Percentiles rank a stretch among this genome's conserved stretches.
Evolutionary conservation across 352 stramenopile species (phyloP).

Genomic region (Phytophthora hibernalis): DNA sequence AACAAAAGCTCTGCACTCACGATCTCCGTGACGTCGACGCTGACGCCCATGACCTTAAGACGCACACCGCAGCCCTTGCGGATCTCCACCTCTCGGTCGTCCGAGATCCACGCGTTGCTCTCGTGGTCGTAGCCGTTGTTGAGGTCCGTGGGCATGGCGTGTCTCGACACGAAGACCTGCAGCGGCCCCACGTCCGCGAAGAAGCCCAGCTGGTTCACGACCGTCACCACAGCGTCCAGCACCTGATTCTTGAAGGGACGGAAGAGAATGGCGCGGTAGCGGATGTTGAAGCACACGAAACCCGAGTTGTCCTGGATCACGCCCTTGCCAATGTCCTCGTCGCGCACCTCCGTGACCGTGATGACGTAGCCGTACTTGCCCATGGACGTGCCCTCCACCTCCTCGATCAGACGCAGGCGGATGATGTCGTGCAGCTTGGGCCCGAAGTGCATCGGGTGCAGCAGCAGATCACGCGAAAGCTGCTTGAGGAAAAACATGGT

Average conservation of each 20-base stretch:
- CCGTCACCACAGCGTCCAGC: slow-evolving; percentile 96
- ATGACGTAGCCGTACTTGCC: slow-evolving; percentile 98
- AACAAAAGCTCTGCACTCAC: slow-evolving; percentile 30
- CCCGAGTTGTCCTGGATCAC: slow-evolving; percentile 98
- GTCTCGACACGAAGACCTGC: slow-evolving; percentile 97
- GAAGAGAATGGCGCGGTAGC: slow-evolving; percentile 97
- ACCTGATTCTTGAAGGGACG: slow-evolving; percentile 98
- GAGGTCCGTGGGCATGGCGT: slow-evolving; percentile 94
- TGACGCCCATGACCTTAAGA: slow-evolving; percentile 97
- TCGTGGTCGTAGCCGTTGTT: slow-evolving; percentile 97
- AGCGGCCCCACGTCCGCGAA: slow-evolving; percentile 96
- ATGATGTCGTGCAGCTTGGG: slow-evolving; percentile 97
- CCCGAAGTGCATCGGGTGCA: slow-evolving; percentile 96
- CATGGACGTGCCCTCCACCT: slow-evolving; percentile 96
- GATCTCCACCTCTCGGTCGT: slow-evolving; percentile 98
- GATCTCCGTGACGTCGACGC: slow-evolving; percentile 97
- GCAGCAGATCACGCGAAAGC: slow-evolving; percentile 92
- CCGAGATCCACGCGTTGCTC: slow-evolving; percentile 97
- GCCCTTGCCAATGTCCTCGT: slow-evolving; percentile 96
- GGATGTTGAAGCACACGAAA: slow-evolving; percentile 96
- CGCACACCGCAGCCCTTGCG: slow-evolving; percentile 95
- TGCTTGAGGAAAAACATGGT: slow-evolving; percentile 91
- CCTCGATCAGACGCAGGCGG: slow-evolving; percentile 95
- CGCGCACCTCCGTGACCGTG: slow-evolving; percentile 95
- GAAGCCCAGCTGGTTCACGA: slow-evolving; percentile 97